Percentiles rank a stretch among this genome's conserved stretches.
These are phyloP conservation scores for Talaromyces piceae DNA, from an alignment of 2,329 filamentous ascomycete species.

Conservation along the genomic window DNA sequence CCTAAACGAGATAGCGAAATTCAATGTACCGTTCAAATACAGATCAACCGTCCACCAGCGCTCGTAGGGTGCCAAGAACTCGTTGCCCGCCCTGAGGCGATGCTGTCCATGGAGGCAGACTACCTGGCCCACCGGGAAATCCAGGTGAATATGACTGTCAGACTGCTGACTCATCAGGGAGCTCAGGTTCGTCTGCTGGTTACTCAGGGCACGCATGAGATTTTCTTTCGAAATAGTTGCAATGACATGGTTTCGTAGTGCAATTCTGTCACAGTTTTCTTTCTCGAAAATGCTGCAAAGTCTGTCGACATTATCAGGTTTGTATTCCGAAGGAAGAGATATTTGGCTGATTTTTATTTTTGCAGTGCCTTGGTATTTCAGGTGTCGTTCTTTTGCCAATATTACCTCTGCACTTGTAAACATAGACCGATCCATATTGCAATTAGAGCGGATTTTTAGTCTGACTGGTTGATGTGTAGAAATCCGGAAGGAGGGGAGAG, in stretches of 20 bases:
- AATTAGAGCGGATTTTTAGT: not conserved
- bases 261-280: conserved; percentile 16
- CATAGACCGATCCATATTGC: not conserved
- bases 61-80: conserved; percentile 1
- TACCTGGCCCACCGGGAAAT: not conserved
- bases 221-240: conserved; percentile 14
- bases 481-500: not conserved
- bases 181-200: not conserved
- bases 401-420: not conserved
- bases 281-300: conserved; percentile 17
- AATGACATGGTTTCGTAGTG: conserved; percentile 16
- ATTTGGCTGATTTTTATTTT: conserved; percentile 19
- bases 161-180: not conserved
- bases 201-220: not conserved
- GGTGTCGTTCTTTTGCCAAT: conserved; percentile 11
- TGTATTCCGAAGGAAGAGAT: not conserved
- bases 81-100: not conserved
- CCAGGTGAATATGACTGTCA: not conserved
- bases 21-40: conserved; percentile 1
- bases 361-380: conserved; percentile 19
- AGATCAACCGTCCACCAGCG: not conserved
- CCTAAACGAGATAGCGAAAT: not conserved
- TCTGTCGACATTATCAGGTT: conserved; percentile 16
- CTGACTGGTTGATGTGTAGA: not conserved
- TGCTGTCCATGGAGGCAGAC: not conserved